Conservation (phyloP, 2,329 filamentous ascomycete genomes). For the Diplodia corticola region DNA sequence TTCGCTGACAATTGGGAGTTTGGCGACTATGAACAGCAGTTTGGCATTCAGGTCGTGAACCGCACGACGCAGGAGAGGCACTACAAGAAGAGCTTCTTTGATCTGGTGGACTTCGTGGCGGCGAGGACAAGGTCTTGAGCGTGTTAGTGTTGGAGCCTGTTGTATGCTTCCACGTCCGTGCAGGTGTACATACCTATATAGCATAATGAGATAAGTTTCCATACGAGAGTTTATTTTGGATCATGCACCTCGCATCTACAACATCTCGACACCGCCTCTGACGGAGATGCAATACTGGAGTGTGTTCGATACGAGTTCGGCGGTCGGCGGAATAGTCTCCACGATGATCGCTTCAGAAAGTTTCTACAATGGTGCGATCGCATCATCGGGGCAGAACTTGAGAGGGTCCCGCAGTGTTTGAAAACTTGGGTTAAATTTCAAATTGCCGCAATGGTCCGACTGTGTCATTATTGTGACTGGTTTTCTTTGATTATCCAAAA, state of each 20-base stretch:
- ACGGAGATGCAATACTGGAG: constrained; percentile 35
- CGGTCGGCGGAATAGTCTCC: constrained; percentile 29
- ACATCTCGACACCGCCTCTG: too few relatives aligned
- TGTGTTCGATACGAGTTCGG: constrained; percentile 39
- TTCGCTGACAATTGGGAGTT: constrained; percentile 48
- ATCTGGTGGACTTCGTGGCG: constrained; percentile 54
- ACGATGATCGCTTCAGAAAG: constrained; percentile 32
- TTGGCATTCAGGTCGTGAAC: constrained; percentile 56
- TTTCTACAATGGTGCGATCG: constrained; percentile 35
- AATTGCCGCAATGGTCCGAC: too few relatives aligned
- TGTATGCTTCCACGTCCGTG: too few relatives aligned
- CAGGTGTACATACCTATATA: not conserved
- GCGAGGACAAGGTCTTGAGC: constrained; percentile 25
- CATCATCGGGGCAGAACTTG: constrained; percentile 33
- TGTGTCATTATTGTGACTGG: too few relatives aligned
- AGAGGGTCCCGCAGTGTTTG: constrained; percentile 23
- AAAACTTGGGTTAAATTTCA: too few relatives aligned
- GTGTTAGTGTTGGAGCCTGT: not conserved
- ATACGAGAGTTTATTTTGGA: too few relatives aligned
- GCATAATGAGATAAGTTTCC: not conserved
- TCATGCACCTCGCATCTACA: too few relatives aligned
- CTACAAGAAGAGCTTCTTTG: constrained; percentile 43
- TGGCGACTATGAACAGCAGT: constrained; percentile 50
- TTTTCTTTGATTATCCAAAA: too few relatives aligned
- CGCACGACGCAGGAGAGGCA: constrained; percentile 38